Percentiles rank a stretch among this genome's conserved stretches.
These are phyloP conservation scores for Dactylellina drechsleri DNA, from an alignment of 2,329 filamentous ascomycete species.

Conservation along the genomic window DNA sequence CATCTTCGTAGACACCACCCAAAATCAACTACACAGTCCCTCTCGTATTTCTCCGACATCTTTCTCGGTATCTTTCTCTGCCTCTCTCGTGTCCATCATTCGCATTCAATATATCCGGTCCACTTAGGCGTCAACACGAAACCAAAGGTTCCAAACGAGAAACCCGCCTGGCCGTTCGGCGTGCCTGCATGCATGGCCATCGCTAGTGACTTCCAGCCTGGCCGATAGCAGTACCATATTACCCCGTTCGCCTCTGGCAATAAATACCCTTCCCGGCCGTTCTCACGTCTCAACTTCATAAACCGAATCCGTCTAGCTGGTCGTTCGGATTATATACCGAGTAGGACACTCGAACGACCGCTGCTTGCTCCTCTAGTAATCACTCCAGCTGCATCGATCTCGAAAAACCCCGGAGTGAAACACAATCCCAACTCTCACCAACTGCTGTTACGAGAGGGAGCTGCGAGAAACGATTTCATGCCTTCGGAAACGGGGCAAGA, in stretches of 20 bases:
- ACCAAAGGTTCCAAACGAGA: slow-evolving; percentile 4
- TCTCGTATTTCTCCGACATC: slow-evolving; percentile 2
- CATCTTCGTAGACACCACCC: background rate
- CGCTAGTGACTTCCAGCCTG: slow-evolving; percentile 38
- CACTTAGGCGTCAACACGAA: slow-evolving; percentile 50
- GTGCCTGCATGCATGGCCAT: slow-evolving; percentile 31
- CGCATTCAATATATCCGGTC: slow-evolving; percentile 37
- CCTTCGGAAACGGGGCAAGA: slow-evolving; percentile 43
- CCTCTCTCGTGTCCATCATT: background rate
- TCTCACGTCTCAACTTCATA: slow-evolving; percentile 14
- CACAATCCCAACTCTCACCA: no score
- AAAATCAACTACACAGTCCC: background rate
- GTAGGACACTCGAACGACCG: background rate
- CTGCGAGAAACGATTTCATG: slow-evolving; percentile 41
- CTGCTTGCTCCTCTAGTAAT: background rate
- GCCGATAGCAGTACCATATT: slow-evolving; percentile 18
- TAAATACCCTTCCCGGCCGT: slow-evolving; percentile 14
- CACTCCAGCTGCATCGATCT: no score
- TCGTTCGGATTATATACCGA: slow-evolving; percentile 5
- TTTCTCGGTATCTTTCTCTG: background rate
- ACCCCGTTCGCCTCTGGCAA: slow-evolving; percentile 24
- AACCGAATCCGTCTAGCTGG: slow-evolving; percentile 2
- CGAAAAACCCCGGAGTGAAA: no score
- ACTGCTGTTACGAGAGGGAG: slow-evolving; percentile 9
- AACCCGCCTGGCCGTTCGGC: slow-evolving; percentile 5